phyloP scores from a whole-genome alignment of 495 filamentous ascomycete species.

The Opeltia flavorubescens region DNA sequence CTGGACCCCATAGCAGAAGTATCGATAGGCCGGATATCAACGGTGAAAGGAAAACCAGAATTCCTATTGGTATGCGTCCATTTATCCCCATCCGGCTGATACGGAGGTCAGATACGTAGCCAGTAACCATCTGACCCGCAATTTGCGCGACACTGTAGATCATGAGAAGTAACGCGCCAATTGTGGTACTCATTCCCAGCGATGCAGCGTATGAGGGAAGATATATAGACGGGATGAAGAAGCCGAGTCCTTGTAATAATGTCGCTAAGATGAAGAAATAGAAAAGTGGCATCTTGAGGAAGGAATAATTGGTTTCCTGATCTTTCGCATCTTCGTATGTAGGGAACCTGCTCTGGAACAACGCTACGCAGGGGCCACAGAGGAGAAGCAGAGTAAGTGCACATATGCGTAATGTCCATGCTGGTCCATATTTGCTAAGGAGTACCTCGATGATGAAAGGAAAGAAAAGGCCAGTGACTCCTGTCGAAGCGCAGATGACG shows the following conservation, averaged over 20 bases:
- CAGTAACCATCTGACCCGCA: slow-evolving; percentile 33
- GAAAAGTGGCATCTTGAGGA: slow-evolving; percentile 20
- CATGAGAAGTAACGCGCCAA: slow-evolving; percentile 24
- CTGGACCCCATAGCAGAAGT: slow-evolving; percentile 39
- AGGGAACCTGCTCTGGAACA: slow-evolving; percentile 32
- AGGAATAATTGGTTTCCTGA: slow-evolving; percentile 15
- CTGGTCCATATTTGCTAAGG: slow-evolving; percentile 28
- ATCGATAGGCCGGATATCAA: slow-evolving; percentile 31
- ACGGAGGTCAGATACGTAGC: slow-evolving; percentile 30
- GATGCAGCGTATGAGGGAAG: slow-evolving; percentile 33
- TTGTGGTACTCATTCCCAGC: slow-evolving; percentile 18
- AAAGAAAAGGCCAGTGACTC: slow-evolving; percentile 24
- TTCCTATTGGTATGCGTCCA: slow-evolving; percentile 27
- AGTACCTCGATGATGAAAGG: slow-evolving; percentile 22
- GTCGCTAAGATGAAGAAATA: background rate
- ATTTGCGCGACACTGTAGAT: slow-evolving; percentile 29
- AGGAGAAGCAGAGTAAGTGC: slow-evolving; percentile 24
- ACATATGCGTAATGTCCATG: slow-evolving; percentile 28
- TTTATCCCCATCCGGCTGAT: background rate
- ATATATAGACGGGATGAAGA: slow-evolving; percentile 38
- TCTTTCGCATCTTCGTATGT: slow-evolving; percentile 1
- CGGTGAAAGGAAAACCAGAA: slow-evolving; percentile 30
- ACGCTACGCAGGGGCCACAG: slow-evolving; percentile 31
- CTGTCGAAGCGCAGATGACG: slow-evolving; percentile 34
- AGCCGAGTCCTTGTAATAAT: slow-evolving; percentile 33